Conservation (phyloP, 192 early-diverging fungal genomes). For the Coemansia sp. region DNA sequence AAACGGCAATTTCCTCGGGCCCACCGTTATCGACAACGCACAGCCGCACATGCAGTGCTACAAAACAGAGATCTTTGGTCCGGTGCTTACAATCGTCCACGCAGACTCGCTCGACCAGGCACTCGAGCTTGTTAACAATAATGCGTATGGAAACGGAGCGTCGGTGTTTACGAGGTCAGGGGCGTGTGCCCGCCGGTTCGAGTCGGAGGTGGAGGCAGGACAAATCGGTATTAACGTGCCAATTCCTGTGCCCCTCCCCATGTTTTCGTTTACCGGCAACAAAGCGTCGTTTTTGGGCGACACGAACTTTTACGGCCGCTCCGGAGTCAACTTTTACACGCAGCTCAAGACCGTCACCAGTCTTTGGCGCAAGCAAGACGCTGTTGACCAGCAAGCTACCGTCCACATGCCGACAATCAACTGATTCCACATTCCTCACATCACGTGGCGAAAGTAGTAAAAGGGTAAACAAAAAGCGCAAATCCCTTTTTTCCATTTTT, state of each 20-base stretch:
- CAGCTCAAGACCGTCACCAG: conserved; percentile 93
- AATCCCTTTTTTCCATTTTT: conserved; percentile 10
- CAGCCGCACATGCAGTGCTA: conserved; percentile 84
- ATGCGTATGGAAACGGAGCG: conserved; percentile 86
- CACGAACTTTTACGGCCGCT: conserved; percentile 88
- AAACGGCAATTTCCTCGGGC: conserved; percentile 93
- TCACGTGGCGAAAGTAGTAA: not conserved
- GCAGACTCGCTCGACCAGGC: conserved; percentile 89
- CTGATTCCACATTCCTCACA: conserved; percentile 14
- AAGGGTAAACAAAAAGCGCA: not conserved
- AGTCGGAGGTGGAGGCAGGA: conserved; percentile 85
- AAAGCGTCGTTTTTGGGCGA: conserved; percentile 91
- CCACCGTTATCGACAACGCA: conserved; percentile 83
- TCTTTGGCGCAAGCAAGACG: conserved; percentile 90
- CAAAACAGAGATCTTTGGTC: conserved; percentile 94
- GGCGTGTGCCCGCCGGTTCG: conserved; percentile 81
- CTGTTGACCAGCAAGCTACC: conserved; percentile 55
- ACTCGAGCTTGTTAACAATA: conserved; percentile 84
- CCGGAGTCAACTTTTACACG: conserved; percentile 84
- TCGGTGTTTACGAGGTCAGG: conserved; percentile 92
- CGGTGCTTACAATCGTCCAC: conserved; percentile 81
- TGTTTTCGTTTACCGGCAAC: conserved; percentile 95
- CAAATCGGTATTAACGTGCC: conserved; percentile 90
- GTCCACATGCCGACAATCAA: conserved; percentile 90
- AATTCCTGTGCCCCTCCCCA: conserved; percentile 95